A percentile compares a stretch with the other conserved stretches of the same genome.
These are phyloP conservation scores for Didymella lethalis DNA, from an alignment of 2,329 filamentous ascomycete species.

Conservation along the genomic window DNA sequence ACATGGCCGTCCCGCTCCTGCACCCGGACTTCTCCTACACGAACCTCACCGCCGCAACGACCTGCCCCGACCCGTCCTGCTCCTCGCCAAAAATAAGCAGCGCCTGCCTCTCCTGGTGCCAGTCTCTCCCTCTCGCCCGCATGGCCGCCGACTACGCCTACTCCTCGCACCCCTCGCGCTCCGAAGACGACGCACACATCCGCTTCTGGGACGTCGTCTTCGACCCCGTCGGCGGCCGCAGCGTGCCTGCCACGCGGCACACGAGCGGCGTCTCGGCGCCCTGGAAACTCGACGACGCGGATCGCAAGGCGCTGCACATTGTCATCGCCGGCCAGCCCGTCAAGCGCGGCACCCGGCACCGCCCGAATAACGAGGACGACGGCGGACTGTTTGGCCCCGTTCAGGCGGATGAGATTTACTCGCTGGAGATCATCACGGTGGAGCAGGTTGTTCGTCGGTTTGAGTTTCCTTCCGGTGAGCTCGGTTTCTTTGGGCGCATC, in stretches of 20 bases:
- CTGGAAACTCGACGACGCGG: constrained; percentile 32
- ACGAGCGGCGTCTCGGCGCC: constrained; percentile 2
- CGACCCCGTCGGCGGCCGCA: constrained; percentile 39
- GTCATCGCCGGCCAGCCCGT: constrained; percentile 32
- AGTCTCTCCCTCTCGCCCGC: constrained; percentile 21
- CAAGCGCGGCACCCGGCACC: constrained; percentile 15
- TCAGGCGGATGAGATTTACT: constrained; percentile 30
- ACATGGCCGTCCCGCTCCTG: constrained; percentile 31
- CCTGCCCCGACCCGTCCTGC: constrained; percentile 32
- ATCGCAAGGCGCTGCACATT: constrained; percentile 41
- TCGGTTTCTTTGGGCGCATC: constrained; percentile 31
- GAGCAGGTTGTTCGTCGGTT: constrained; percentile 34
- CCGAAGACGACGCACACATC: constrained; percentile 21
- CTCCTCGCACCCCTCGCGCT: constrained; percentile 22
- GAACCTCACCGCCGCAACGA: constrained; percentile 36
- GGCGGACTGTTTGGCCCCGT: constrained; percentile 31
- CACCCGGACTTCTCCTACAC: constrained; percentile 33
- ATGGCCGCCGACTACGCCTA: constrained; percentile 37
- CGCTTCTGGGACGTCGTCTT: constrained; percentile 42
- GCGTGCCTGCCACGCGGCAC: constrained; percentile 6
- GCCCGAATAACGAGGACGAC: constrained; percentile 22
- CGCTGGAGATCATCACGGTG: constrained; percentile 37
- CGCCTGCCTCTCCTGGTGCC: constrained; percentile 31
- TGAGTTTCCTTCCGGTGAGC: constrained; percentile 25
- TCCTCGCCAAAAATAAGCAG: constrained; percentile 4